Evolutionary conservation across 2,329 filamentous ascomycete species (phyloP), one percentile per base, ranked within the genome.

Genomic region (Ophiocordyceps robertsii): DNA sequence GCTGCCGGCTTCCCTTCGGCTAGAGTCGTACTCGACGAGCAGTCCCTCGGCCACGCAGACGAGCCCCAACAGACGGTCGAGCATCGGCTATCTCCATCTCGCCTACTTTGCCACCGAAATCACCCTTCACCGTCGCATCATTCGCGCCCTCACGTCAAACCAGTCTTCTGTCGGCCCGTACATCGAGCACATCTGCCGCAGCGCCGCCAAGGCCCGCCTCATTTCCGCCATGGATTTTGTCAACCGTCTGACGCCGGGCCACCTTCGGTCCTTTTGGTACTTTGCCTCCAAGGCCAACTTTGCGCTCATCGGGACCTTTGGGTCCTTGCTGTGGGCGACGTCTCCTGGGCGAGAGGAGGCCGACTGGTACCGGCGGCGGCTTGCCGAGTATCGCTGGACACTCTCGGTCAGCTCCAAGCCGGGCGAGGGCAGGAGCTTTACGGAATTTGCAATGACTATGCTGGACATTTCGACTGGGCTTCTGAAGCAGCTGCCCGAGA

Each of bases 211-310:
- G 61, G 93, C 90, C 0, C 82, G 90, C 6, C 73, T 96, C 30
- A 95, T 95, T 56, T 93, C 85, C 19, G 88, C 89, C 49, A 94
- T 96, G 84, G 90, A 96, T 59, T 95, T 95, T 62, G 88, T 95
- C 53, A 95, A 95, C 63, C 82, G 90, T 1, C 75, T 96, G 29
- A 87, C 84, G 37, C 86, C 87, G 0, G 77, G 81, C 31, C 89
- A 96, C 54, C 72, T 95, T 29, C 79, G 82, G n/a, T 77, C 86
- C 0, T 95, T 95, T 64, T 96, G 90, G 90, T 89, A 84, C 57
- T 90, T 89, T 56, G 80, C 84, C 2, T 86, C 82, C 35, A 85
- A 87, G 54, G 84, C 84, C 32, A 95, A 95, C 62, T 95, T 96
- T 63, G 89, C 90, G 0, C 72, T 96, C 11, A 95, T 96, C 54